Conservation (phyloP, 2,329 filamentous ascomycete genomes). For the Chaetomium sp. region DNA sequence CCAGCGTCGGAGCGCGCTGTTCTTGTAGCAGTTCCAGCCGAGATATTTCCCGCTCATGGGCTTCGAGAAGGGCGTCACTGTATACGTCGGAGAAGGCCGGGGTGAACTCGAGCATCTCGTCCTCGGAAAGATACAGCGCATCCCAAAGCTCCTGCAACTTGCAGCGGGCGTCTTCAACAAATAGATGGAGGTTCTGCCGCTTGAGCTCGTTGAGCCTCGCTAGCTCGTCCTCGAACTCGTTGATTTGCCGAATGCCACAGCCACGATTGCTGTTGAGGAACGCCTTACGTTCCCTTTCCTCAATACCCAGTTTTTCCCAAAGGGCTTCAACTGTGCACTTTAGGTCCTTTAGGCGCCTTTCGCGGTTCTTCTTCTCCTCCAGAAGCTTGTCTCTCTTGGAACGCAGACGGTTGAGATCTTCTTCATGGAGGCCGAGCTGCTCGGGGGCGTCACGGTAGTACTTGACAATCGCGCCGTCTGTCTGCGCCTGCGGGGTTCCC, state of each 20-base stretch:
- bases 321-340: conserved; percentile 76
- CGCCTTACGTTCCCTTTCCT: conserved; percentile 77
- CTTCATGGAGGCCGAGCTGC: conserved; percentile 87
- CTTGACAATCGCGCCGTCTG: conserved; percentile 83
- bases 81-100: conserved; percentile 97
- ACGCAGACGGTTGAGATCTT: conserved; percentile 75
- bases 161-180: conserved; percentile 90
- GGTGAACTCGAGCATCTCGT: conserved; percentile 98
- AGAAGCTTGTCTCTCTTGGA: conserved; percentile 77
- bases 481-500: conserved; percentile 90
- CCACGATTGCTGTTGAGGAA: conserved; percentile 89
- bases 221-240: conserved; percentile 93
- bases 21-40: conserved; percentile 81
- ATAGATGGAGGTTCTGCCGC: conserved; percentile 89
- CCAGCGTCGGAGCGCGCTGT: conserved; percentile 81
- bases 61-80: conserved; percentile 90
- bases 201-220: conserved; percentile 87
- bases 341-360: conserved; percentile 61
- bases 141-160: conserved; percentile 97
- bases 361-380: conserved; percentile 75
- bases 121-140: conserved; percentile 87
- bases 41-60: conserved; percentile 88
- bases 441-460: conserved; percentile 89
- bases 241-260: conserved; percentile 87
- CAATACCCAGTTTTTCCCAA: conserved; percentile 85